Evolutionary conservation across 495 filamentous ascomycete genomes (phyloP), one percentile per base, ranked within the genome.

Genomic region (Halenospora varia): DNA sequence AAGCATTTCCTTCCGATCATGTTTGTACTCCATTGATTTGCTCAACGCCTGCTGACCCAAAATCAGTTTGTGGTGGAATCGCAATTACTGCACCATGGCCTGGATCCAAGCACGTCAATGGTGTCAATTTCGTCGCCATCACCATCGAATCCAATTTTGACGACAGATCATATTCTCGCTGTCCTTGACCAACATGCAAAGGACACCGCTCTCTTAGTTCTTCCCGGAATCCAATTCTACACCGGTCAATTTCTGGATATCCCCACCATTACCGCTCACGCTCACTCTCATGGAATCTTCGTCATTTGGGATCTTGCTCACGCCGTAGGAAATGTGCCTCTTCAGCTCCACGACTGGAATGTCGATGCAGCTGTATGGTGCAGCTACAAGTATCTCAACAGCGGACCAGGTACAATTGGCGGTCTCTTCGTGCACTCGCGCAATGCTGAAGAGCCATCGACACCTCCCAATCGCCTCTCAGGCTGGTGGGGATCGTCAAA

Each of bases 331-430:
- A 98, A 98, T 70, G 90, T 97, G 3, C 82, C 86, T 10, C 73
- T 97, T 13, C 71, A 77, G 20, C 80, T 98, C 22, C 90, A 96
- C 69, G 88, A 90, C 65, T 97, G 95, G 95, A 82, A 92, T 53
- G 92, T 97, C 24, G 94, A 98, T 70, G 95, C 95, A 56, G 92
- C 94, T 2, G 88, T 79, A n/a, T 98, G 94, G 94, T 98, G 94
- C 71, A 89, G 80, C 49, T 98, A 98, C 76, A 98, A 98, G 72
- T 98, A 98, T 68, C 79, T 98, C 56, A 97, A 96, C 67, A 82
- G 83, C 51, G 95, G 95, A 0, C 93, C 94, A 1, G 94, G 94
- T 25, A 82, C 83, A 24, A 96, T 96, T 65, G 92, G 82, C 18
- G 91, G 89, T 4, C 68, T 92, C 19, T 98, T 97, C 62, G 89